Evolutionary conservation across 148 eudicot species (phyloP).

Genomic region (Linanthus parryae): DNA sequence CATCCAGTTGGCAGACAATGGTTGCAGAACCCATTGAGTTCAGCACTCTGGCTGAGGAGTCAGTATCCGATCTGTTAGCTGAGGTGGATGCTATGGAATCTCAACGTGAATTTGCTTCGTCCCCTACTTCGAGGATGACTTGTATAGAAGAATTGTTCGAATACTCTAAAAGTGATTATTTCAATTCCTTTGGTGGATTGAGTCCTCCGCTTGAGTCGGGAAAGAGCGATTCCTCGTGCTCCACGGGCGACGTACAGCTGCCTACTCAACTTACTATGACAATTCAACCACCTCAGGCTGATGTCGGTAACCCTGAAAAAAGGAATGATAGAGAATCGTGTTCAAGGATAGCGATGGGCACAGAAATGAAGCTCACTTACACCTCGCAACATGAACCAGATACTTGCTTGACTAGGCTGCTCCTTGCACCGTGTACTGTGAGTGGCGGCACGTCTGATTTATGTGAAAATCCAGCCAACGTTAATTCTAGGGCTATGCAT

Average conservation of each 20-base stretch:
- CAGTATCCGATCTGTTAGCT: conserved; percentile 86
- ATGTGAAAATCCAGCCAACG: conserved; percentile 11
- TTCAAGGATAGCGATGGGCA: conserved; percentile 27
- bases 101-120: conserved; percentile 48
- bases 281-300: conserved; percentile 2
- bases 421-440: conserved; percentile 11
- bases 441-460: conserved; percentile 11
- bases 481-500: conserved; percentile 17
- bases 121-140: conserved; percentile 62
- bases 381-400: conserved; percentile 16
- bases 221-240: conserved; percentile 43
- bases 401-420: conserved; percentile 21
- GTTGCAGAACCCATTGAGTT: conserved; percentile 66
- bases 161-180: conserved; percentile 54
- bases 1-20: conserved; percentile 44
- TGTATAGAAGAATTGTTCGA: conserved; percentile 54
- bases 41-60: conserved; percentile 78
- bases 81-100: conserved; percentile 98
- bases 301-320: conserved; percentile 25
- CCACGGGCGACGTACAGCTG: conserved; percentile 43
- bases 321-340: conserved; percentile 36
- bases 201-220: conserved; percentile 48
- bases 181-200: conserved; percentile 56
- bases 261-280: conserved; percentile 24
- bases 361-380: conserved; percentile 26